Base-by-base conservation (phyloP, 176 grass and related monocot species). In the Aegilops speltoides region DNA sequence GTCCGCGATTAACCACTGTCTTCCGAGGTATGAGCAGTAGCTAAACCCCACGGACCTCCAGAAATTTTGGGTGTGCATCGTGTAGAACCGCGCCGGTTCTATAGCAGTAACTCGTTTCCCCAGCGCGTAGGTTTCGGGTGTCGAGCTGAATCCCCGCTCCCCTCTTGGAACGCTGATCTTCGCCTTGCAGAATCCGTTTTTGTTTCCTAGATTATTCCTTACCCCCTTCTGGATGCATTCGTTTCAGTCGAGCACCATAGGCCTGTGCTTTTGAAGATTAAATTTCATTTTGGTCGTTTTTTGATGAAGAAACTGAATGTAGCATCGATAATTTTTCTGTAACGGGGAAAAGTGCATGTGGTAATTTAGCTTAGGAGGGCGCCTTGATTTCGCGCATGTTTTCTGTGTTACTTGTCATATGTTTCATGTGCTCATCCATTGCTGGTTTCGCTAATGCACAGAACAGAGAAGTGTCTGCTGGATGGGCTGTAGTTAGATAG, bases 361-460 rank as follows among this genome's bases (percentile, higher is more conserved):
- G 82, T 62, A 62, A 82, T 79, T 66, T 67, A 69, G 84, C 38
- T 73, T 88, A 59, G 33, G 22, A 69, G 26, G 84, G 23, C 65
- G 80, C 59, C 16, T 86, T 77, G 37, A 57, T 75, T 84, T 80
- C 28, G 57, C 78, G 38, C 43, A 70, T 85, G 81, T 80, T 77
- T 48, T 60, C 8, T 86, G 45, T 87, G 38, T 36, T 84, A 59
- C 34, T 75, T 43, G 46, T 88, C 82, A 89, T 77, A 89, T 80
- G 68, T 59, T 83, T 89, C 46, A 36, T 75, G 80, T 73, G 28
- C 16, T 88, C n/a, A 77, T 66, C 68, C 23, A 26, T 36, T 57
- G 73, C 40, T 86, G 65, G 45, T 90, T 81, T 85, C 37, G 9
- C 72, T 67, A 73, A 87, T 82, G 84, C 64, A 22, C 75, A 88